phyloP scores from a whole-genome alignment of 441 rosid species.

The Gossypium gossypioides region DNA sequence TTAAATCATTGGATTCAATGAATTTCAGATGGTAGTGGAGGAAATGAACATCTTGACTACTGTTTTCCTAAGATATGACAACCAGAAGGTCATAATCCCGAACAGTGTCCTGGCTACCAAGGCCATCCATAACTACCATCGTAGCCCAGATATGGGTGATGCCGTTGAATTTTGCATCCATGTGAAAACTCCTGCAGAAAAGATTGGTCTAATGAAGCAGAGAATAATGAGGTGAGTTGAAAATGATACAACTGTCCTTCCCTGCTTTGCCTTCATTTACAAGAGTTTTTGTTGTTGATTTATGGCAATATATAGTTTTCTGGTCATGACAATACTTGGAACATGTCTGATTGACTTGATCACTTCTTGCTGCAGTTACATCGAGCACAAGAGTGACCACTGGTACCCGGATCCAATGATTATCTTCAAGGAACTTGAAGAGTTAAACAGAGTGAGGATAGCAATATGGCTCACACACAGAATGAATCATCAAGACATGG shows the following conservation, averaged over 20 bases:
- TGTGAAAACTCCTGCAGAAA: conserved; percentile 56
- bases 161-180: conserved; percentile 54
- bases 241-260: background rate
- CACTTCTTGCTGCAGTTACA: conserved; percentile 27
- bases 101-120: conserved; percentile 52
- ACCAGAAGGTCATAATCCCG: conserved; percentile 49
- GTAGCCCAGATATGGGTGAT: conserved; percentile 70
- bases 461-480: conserved; percentile 47
- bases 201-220: conserved; percentile 44
- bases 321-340: background rate
- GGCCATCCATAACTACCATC: conserved; percentile 52
- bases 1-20: background rate
- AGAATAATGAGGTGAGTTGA: conserved; percentile 39
- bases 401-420: conserved; percentile 45
- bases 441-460: conserved; percentile 39
- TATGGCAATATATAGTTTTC: too few relatives aligned
- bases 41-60: conserved; percentile 71
- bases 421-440: conserved; percentile 42
- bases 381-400: conserved; percentile 46
- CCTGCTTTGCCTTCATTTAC: too few relatives aligned
- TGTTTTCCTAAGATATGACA: conserved; percentile 52
- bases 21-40: conserved; percentile 57
- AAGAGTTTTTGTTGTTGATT: too few relatives aligned
- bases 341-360: background rate
- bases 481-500: conserved; percentile 60